Evolutionary conservation across 176 grass and related monocot species (phyloP), one percentile per base, ranked within the genome.

Genomic region (Triticum urartu): DNA sequence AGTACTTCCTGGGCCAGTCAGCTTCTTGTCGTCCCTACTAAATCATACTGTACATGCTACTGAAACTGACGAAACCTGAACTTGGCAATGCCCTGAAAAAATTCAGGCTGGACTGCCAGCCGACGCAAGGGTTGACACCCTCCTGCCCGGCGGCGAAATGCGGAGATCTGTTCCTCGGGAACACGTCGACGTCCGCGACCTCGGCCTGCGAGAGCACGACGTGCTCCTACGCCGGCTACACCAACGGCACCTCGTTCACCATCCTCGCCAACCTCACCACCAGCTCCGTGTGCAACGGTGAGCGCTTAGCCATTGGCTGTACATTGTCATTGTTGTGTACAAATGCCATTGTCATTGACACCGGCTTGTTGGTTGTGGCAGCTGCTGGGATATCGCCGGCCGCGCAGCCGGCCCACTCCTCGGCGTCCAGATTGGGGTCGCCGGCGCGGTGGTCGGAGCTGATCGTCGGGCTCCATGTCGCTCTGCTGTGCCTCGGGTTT

Each of bases 211-310:
- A 91, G 79, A 75, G 38, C 79, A 94, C 65, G 9, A 63, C 61
- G 4, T 99, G 97, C 75, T 85, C 87, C 17, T 99, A 99, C 15
- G 85, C 76, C 6, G 97, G 97, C 65, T 99, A 96, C 85, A 96
- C 97, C 30, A 96, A 93, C 61, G 75, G 60, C 62, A 89, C 94
- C 66, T 82, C 89, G 0, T 96, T 99, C 71, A 60, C 21, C 80
- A 99, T 99, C 75, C 85, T 94, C 1, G n/a, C 92, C 65, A 93
- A 93, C 77, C 66, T 92, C 24, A 99, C 97, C 33, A 85, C 82
- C 35, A 86, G 52, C 54, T 84, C 90, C n/a, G 8, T 84, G 28
- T 98, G 96, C 88, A 86, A 56, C n/a, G 82, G 93, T 95, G 81
- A 91, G 93, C 72, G 26, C 21, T 62, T 50, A 63, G 30, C 20